Conservation (phyloP, 2,329 filamentous ascomycete species). For the Penicillium sp. region DNA sequence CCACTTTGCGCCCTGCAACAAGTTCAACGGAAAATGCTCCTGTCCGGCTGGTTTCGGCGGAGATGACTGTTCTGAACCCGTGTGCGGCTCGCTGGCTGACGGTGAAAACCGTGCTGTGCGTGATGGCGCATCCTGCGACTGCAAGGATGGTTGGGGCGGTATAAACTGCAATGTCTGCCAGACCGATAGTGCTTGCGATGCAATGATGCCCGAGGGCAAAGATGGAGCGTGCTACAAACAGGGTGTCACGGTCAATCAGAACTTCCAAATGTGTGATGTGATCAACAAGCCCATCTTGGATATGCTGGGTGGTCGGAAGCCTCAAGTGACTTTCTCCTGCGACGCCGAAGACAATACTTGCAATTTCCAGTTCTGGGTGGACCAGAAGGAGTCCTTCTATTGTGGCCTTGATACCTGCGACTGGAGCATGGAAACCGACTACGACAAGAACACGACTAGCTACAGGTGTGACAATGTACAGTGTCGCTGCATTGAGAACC, state of each 20-base stretch:
- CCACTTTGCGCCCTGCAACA: conserved; percentile 86
- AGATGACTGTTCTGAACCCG: conserved; percentile 86
- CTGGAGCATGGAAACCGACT: conserved; percentile 66
- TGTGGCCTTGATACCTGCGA: conserved; percentile 81
- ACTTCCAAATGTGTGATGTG: conserved; percentile 97
- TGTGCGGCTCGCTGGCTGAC: conserved; percentile 84
- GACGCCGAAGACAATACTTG: conserved; percentile 71
- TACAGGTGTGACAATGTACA: conserved; percentile 83
- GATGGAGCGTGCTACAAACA: conserved; percentile 90
- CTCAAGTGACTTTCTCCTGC: conserved; percentile 93
- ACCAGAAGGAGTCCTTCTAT: conserved; percentile 91
- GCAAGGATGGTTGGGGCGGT: conserved; percentile 89
- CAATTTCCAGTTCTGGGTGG: conserved; percentile 99
- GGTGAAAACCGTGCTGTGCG: conserved; percentile 76
- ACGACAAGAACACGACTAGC: conserved; percentile 72
- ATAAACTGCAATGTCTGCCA: conserved; percentile 98
- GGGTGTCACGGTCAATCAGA: conserved; percentile 86
- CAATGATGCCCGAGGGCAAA: conserved; percentile 77
- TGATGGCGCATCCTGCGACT: conserved; percentile 70
- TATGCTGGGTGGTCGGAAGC: conserved; percentile 77
- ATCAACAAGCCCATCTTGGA: conserved; percentile 93
- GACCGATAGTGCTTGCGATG: conserved; percentile 76
- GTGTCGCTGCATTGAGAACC: conserved; percentile 83
- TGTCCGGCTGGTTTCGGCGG: conserved; percentile 92
- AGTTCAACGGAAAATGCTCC: conserved; percentile 85